Evolutionary conservation across 345 rosid species (phyloP), one percentile per base, ranked within the genome.

Genomic region (Citrus medica): DNA sequence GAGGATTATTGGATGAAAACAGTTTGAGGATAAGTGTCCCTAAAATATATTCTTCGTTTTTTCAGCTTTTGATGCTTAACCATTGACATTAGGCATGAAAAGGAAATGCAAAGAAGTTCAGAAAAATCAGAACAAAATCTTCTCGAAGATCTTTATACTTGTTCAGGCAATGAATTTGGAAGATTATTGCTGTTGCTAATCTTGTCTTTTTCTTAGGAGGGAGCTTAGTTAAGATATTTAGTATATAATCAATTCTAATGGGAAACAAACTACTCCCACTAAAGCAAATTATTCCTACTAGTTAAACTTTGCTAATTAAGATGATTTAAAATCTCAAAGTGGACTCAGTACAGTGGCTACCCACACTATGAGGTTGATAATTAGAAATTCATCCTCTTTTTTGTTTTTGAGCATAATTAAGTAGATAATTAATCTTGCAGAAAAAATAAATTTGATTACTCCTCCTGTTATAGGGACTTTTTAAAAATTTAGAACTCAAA

Each of bases 221-320:
- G 48, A 53, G 24, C 7, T 38, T 59, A 24, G 14, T 22, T 32
- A 46, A 51, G 13, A n/a, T 64, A 48, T 48, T 59, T 51, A 22
- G 46, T 48, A 48, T 16, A 32, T 30, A 16, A 46, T 17, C 51
- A 13, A 46, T 61, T 74, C 24, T 60, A 59, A 25, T 75, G 65
- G 63, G 7, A 75, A 33, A 38, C 72, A 37, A 80, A 80, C 79
- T 76, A 76, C 62, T 76, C 73, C 82, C 82, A 79, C 81, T 79
- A 63, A 21, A 30, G 67, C 12, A 63, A 30, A 64, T 64, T 64
- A 30, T 7, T 53, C 48, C 24, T 19, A 12, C 48, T 7, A 10
- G 59, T 56, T 56, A 72, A 56, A 21, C 12, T 21, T 16, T 22
- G 17, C 65, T 71, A 5, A 59, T 35, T 59, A 13, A 9, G 13